phyloP scores from a whole-genome alignment of 1,284 basidiomycete species.

The Ganoderma meredithae region DNA sequence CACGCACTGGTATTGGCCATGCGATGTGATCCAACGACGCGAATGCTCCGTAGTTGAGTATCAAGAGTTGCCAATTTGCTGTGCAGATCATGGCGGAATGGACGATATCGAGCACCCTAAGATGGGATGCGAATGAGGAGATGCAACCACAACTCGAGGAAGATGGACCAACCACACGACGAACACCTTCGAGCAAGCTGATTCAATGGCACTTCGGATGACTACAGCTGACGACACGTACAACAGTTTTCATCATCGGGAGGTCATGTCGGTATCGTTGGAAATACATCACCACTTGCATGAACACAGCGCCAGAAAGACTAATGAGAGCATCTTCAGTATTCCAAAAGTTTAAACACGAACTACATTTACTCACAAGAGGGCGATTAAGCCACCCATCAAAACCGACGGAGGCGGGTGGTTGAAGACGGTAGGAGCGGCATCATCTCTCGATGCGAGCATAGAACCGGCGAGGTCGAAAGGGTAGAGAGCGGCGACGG shows the following conservation, averaged over 20 bases:
- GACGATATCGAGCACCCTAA: slow-evolving; percentile 26
- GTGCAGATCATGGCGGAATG: slow-evolving; percentile 26
- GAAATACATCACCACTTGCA: slow-evolving; percentile 30
- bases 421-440: slow-evolving; percentile 15
- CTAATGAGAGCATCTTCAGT: slow-evolving; percentile 11
- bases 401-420: slow-evolving; percentile 30
- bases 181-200: slow-evolving; percentile 17
- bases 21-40: slow-evolving; percentile 23
- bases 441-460: neutral
- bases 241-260: slow-evolving; percentile 18
- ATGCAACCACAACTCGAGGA: neutral
- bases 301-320: slow-evolving; percentile 30
- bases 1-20: slow-evolving; percentile 29
- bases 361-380: slow-evolving; percentile 20
- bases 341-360: neutral
- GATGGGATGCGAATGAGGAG: neutral
- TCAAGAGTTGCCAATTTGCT: slow-evolving; percentile 28
- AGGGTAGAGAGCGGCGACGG: neutral
- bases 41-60: slow-evolving; percentile 24
- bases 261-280: slow-evolving; percentile 24
- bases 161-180: slow-evolving; percentile 20
- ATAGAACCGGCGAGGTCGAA: neutral
- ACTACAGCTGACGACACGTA: slow-evolving; percentile 2
- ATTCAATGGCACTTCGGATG: neutral
- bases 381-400: slow-evolving; percentile 26